A percentile compares a stretch with the other conserved stretches of the same genome.
These are phyloP conservation scores for Tylopilus orsonianus DNA, from an alignment of 1,284 basidiomycete species.

Conservation along the genomic window DNA sequence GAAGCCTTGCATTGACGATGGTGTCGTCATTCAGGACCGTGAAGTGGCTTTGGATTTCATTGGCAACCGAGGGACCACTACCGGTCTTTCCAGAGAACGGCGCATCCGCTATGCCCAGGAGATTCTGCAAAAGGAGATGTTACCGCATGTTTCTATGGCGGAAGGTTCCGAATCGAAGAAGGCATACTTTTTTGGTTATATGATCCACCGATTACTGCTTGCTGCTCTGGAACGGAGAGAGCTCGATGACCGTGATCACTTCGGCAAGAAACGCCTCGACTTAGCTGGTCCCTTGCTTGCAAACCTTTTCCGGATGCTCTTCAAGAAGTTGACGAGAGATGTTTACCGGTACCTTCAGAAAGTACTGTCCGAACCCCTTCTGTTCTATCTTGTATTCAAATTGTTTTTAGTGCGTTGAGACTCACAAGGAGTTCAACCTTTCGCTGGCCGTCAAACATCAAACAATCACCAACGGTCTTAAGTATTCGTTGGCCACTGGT, in stretches of 20 bases:
- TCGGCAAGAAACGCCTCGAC: constrained; percentile 97
- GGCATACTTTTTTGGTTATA: constrained; percentile 99
- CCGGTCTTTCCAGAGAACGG: constrained; percentile 87
- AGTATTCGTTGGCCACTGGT: constrained; percentile 97
- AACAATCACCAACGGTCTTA: constrained; percentile 97
- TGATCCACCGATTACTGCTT: constrained; percentile 94
- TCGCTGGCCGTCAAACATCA: constrained; percentile 92
- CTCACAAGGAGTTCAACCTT: constrained; percentile 94
- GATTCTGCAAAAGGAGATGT: constrained; percentile 98
- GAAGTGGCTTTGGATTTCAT: constrained; percentile 98
- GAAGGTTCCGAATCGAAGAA: constrained; percentile 98
- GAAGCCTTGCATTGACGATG: constrained; percentile 98
- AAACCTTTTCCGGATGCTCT: constrained; percentile 96
- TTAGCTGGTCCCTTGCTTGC: constrained; percentile 94
- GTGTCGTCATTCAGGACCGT: constrained; percentile 97
- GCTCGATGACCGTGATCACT: constrained; percentile 98
- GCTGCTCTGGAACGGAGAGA: constrained; percentile 94
- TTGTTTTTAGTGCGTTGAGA: constrained; percentile 83
- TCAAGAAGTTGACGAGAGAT: constrained; percentile 95
- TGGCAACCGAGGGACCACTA: constrained; percentile 95
- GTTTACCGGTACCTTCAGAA: constrained; percentile 97
- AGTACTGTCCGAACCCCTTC: constrained; percentile 44
- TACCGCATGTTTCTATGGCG: constrained; percentile 95
- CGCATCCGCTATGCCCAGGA: constrained; percentile 97
- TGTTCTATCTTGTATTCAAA: constrained; percentile 1